Base-by-base conservation (phyloP, 805 yeast genomes). In the Wickerhamomyces chambardii region DNA sequence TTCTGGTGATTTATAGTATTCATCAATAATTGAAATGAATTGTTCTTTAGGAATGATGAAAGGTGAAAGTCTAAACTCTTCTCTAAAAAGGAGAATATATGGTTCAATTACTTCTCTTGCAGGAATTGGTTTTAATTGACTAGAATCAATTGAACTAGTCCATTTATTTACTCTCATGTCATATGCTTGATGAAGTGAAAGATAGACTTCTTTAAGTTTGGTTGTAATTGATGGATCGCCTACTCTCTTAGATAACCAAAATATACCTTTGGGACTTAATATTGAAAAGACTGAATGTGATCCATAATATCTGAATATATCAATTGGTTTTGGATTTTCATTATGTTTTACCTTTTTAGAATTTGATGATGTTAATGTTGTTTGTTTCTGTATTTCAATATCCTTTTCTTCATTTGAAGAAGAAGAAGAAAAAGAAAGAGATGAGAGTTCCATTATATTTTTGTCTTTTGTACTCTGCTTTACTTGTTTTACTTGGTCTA, bases 201-300 rank as follows among this genome's bases (percentile, higher is more conserved):
- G 22, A 14, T 54, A 43, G 11, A 63, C 28, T 3, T 37, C 38
- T 18, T 45, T 42, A 30, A 62, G 51, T 2, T 55, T 58, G 2
- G 25, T 18, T 0, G 35, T 19, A 2, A 51, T 27, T 2, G 40
- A 26, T 3, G 42, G 38, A 29, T 50, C 55, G 16, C 46, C 45
- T 4, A 44, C 35, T 12, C 37, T 38, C 24, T 39, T 42, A 5
- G 42, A 34, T 17, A 70, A 41, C 72, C 73, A 65, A 28, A 47
- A 45, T 6, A 69, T 27, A 10, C 76, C 75, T 28, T 45, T 39
- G 4, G 53, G 44, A 6, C 70, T 60, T 31, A 68, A 56, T n/a
- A 68, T 40, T 1, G 71, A 63, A 34, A 68, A 43, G 0, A 48
- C 40, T 1, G 47, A 41, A 26, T 48, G 55, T 3, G 53, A 32